Conservation (phyloP, 306 rosid genomes). For the Vigna nakashimae region DNA sequence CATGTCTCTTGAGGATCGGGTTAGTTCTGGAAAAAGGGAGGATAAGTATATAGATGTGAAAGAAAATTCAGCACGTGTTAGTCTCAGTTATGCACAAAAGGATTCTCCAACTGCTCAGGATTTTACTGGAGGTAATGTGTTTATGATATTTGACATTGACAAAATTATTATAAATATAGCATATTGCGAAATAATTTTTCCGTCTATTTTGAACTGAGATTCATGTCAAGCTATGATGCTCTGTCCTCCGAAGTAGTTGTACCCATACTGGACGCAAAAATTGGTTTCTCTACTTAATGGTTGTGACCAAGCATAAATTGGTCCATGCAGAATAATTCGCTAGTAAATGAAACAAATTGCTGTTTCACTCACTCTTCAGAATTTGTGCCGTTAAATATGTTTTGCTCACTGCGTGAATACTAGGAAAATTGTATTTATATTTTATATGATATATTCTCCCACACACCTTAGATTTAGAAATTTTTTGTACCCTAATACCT, state of each 20-base stretch:
- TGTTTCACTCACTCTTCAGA: neutral
- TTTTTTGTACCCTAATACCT: neutral
- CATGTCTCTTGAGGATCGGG: constrained; percentile 39
- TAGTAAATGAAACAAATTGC: neutral
- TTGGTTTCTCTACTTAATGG: constrained; percentile 2
- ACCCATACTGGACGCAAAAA: neutral
- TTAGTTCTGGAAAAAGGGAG: constrained; percentile 48
- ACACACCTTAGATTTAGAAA: neutral
- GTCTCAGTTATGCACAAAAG: constrained; percentile 43
- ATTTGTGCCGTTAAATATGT: neutral
- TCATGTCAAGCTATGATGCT: neutral
- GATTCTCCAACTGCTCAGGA: constrained; percentile 47
- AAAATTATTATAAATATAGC: constrained; percentile 14
- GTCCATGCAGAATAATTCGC: neutral
- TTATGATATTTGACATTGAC: constrained; percentile 30
- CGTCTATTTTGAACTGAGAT: constrained; percentile 40
- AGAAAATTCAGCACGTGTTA: constrained; percentile 40
- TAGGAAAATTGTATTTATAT: neutral
- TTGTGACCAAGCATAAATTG: neutral
- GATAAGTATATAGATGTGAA: constrained; percentile 40
- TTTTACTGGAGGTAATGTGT: constrained; percentile 55
- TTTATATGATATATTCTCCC: neutral
- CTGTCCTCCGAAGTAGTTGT: neutral
- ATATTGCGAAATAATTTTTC: constrained; percentile 6
- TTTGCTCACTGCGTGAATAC: neutral